Conservation (phyloP, 306 rosid species). For the Cicer arietinum region DNA sequence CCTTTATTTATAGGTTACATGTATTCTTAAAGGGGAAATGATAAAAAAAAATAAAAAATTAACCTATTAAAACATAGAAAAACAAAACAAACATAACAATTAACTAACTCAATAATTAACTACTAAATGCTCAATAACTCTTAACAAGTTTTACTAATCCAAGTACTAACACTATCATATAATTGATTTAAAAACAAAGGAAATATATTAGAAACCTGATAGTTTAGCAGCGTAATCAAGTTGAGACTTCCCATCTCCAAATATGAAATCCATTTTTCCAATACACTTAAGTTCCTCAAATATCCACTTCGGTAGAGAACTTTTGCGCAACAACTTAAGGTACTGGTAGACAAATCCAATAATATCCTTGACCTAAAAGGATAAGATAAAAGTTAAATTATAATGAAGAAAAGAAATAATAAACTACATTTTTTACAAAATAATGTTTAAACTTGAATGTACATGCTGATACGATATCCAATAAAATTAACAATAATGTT, state of each 20-base stretch:
- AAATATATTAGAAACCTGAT: slow-evolving; percentile 62
- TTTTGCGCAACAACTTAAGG: slow-evolving; percentile 67
- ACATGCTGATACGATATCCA: neutral
- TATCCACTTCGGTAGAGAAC: slow-evolving; percentile 85
- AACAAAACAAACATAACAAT: neutral
- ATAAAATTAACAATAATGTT: slow-evolving; percentile 36
- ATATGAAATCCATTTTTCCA: slow-evolving; percentile 88
- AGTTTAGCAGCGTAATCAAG: slow-evolving; percentile 85
- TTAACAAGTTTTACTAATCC: too few relatives aligned
- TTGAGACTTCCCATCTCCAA: slow-evolving; percentile 86
- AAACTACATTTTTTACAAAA: neutral
- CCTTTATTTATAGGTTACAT: too few relatives aligned
- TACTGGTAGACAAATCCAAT: slow-evolving; percentile 84
- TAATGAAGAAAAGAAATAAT: slow-evolving; percentile 26
- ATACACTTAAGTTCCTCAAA: slow-evolving; percentile 85
- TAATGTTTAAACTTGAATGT: slow-evolving; percentile 4
- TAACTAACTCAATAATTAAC: too few relatives aligned
- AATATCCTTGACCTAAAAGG: slow-evolving; percentile 69
- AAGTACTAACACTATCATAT: too few relatives aligned
- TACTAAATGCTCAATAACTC: too few relatives aligned
- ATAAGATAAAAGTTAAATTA: slow-evolving; percentile 28
- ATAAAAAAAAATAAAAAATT: too few relatives aligned
- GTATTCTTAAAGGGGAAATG: too few relatives aligned
- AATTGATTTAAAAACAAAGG: neutral
- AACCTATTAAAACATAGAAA: neutral